phyloP scores from a whole-genome alignment of 2,329 filamentous ascomycete species.

The Alternaria sp. region DNA sequence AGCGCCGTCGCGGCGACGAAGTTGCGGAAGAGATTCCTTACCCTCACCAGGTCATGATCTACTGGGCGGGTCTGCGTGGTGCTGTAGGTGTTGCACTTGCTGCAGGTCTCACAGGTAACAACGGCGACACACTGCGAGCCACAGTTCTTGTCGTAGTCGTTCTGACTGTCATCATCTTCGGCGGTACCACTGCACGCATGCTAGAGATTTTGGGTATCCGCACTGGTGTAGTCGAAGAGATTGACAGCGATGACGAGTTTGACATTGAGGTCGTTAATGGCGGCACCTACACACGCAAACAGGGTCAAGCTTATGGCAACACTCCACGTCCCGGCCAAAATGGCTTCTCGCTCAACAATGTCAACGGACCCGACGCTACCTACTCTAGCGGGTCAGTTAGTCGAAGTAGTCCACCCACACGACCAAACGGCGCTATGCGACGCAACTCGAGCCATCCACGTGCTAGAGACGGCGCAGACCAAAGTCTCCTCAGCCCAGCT shows the following conservation, averaged over 20 bases:
- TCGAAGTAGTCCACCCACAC: conserved; percentile 55
- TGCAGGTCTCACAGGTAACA: conserved; percentile 82
- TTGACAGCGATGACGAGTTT: conserved; percentile 97
- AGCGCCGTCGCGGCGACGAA: conserved; percentile 70
- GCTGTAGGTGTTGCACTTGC: conserved; percentile 95
- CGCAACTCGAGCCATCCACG: conserved; percentile 60
- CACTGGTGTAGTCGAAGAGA: conserved; percentile 94
- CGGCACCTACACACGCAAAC: conserved; percentile 79
- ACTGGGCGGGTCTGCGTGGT: conserved; percentile 95
- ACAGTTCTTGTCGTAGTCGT: conserved; percentile 98
- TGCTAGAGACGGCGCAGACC: conserved; percentile 57
- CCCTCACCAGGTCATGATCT: conserved; percentile 99
- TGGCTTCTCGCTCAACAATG: conserved; percentile 62
- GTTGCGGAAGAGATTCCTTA: conserved; percentile 86
- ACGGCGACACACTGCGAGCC: conserved; percentile 82
- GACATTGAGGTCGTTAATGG: conserved; percentile 80
- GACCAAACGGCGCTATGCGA: conserved; percentile 52
- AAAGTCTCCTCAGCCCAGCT: conserved; percentile 60
- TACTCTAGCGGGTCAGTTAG: conserved; percentile 64
- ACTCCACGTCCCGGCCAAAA: conserved; percentile 65
- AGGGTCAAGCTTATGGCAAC: conserved; percentile 78
- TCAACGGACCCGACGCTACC: conserved; percentile 60
- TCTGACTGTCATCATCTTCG: conserved; percentile 97
- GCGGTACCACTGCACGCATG: conserved; percentile 96
- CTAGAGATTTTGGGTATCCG: conserved; percentile 95